Base-by-base conservation (phyloP, 2,329 filamentous ascomycete genomes). In the Fusarium transvaalense region DNA sequence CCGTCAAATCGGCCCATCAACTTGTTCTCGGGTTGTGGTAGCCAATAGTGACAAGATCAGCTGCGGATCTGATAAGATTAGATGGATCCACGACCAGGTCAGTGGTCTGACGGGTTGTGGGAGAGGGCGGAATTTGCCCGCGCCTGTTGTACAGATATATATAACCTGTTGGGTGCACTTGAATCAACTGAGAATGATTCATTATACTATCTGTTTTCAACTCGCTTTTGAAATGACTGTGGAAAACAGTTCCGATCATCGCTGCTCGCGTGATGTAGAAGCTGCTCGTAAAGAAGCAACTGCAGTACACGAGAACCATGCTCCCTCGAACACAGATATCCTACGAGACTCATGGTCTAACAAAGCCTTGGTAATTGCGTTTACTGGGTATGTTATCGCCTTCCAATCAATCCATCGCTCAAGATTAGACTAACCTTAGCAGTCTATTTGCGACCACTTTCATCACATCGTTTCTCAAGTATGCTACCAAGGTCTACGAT, bases 401-500 rank as follows among this genome's bases (percentile, higher is more conserved):
- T 9, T 9, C 5, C 2, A 6, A 0, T 2, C 2, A 1, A 3
- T 5, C 6, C n/a, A 5, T 19, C 19, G 14, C n/a, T 10, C 1
- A 1, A 15, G 45, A 56, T 14, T 51, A 15, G 9, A 6, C 25
- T 45, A 7, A 45, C 13, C 1, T 7, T n/a, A 5, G 1, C 5
- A 78, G 77, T 15, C 59, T 79, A 2, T 75, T 77, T 25, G 64
- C 72, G 1, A 76, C 75, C 0, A 78, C 75, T 1, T 76, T 79
- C 17, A 71, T 78, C 32, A 68, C 69, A 32, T 71, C 72, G 0
- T 79, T 79, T 23, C 70, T 72, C 32, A 74, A 74, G 21, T 78
- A 78, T 55, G 73, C 78, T 1, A 73, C 74, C 21, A 77, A 72
- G 12, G 69, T 73, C 6, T 78, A 78, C 60, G 73, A 76, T 46